Evolutionary conservation across 2,329 filamentous ascomycete genomes (phyloP), one percentile per base, ranked within the genome.

Genomic region (Penicillium sp.): DNA sequence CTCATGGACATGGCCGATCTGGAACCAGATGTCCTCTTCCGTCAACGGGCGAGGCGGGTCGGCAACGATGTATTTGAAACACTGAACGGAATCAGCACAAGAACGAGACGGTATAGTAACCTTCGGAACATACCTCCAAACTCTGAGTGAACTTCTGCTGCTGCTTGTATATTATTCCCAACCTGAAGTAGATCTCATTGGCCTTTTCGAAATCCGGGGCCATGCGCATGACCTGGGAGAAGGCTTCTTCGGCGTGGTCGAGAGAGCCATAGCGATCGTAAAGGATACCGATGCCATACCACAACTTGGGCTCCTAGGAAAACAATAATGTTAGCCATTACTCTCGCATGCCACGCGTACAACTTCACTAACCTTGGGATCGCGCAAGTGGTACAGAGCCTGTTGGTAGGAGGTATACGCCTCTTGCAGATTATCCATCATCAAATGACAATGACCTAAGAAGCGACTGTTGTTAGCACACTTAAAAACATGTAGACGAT

Each of bases 161-260:
- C 64, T 97, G 91, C 69, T 98, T 98, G 76, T 97, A 97, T 58
- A 98, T 97, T 74, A 98, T 98, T n/a, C 93, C 93, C 8, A 98
- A 79, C 26, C 93, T 83, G 72, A 98, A 98, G 70, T 97, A 98
- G 47, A 98, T 97, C 69, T 98, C 93, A 64, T 97, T 97, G 50
- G 91, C 90, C 77, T 98, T 98, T 65, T 98, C 93, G 60, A 97
- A 97, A 61, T 89, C 85, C 4, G 91, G 93, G 63, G 95, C 86
- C 85, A 98, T 97, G 60, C 88, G 85, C 93, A 98, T 97, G 55
- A 98, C 93, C 65, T 97, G 88, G 2, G 91, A 96, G 66, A 97
- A 97, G 4, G 93, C 93, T 67, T 97, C 93, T 69, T 97, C 93
- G 58, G 93, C 93, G 68, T 97, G 94, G 63, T 98, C 93, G 40